These are phyloP conservation scores for Cynara cardunculus DNA, from an alignment of 129 eudicot genomes.

Conservation along the genomic window DNA sequence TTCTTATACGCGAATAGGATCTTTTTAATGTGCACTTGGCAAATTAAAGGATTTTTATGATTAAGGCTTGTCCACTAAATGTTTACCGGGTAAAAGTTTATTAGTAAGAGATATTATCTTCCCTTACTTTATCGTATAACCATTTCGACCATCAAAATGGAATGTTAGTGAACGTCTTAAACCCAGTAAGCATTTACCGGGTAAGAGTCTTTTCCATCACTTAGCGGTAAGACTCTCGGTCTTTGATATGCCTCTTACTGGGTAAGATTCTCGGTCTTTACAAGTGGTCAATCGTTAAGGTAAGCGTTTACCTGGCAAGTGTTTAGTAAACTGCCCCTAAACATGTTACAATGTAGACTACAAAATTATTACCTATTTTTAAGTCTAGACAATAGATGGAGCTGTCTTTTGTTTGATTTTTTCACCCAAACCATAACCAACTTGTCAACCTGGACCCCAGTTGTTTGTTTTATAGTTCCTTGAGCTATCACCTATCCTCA, in stretches of 20 bases:
- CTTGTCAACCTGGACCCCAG: slow-evolving; percentile 18
- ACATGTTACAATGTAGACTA: not conserved
- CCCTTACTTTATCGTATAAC: not conserved
- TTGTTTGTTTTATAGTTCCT: slow-evolving; percentile 20
- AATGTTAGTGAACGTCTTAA: too few relatives aligned
- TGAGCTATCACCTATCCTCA: not conserved
- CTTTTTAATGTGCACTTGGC: not conserved
- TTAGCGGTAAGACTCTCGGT: not conserved
- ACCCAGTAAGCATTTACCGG: too few relatives aligned
- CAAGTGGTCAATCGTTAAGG: not conserved
- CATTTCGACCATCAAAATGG: not conserved
- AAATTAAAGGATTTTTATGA: too few relatives aligned
- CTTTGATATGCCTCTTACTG: not conserved
- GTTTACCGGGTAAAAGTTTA: too few relatives aligned
- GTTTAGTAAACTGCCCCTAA: too few relatives aligned
- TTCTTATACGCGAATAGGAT: not conserved
- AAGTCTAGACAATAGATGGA: not conserved
- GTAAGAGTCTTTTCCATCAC: too few relatives aligned
- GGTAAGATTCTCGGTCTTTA: too few relatives aligned
- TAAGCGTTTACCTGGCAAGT: not conserved
- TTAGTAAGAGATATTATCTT: not conserved
- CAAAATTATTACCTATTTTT: not conserved
- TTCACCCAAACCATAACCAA: slow-evolving; percentile 15
- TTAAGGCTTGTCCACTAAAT: too few relatives aligned
- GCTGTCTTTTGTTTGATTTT: not conserved